These are phyloP conservation scores for Chaetothyriales sp. DNA, from an alignment of 2,329 filamentous ascomycete genomes.

Conservation along the genomic window DNA sequence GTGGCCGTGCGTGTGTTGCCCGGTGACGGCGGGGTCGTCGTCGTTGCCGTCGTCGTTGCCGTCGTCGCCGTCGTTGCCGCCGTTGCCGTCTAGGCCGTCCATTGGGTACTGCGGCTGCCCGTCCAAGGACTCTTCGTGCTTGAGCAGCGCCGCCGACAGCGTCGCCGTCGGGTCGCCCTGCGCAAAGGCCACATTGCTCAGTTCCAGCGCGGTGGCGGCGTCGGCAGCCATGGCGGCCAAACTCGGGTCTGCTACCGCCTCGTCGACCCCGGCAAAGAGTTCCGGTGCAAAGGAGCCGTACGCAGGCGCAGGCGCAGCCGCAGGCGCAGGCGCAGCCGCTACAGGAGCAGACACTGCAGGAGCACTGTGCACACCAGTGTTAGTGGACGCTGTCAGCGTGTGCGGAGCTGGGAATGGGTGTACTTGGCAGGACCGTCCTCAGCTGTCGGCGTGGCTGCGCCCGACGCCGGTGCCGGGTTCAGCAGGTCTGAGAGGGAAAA, in stretches of 20 bases:
- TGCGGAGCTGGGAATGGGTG: background rate
- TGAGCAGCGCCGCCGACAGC: background rate
- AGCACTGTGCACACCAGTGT: background rate
- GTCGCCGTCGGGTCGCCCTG: background rate
- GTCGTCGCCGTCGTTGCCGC: no score
- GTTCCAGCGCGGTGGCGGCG: conserved; percentile 9
- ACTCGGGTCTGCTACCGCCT: conserved; percentile 6
- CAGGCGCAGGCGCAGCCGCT: conserved; percentile 9
- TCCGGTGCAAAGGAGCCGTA: conserved; percentile 14
- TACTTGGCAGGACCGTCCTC: background rate
- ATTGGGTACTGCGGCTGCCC: background rate
- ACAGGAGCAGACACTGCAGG: background rate
- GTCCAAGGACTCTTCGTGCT: conserved; percentile 4
- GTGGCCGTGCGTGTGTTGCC: background rate
- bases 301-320: conserved; percentile 7
- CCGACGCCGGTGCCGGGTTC: conserved; percentile 7
- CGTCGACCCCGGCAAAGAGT: conserved; percentile 13
- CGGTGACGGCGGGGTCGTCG: background rate
- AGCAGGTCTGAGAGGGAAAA: conserved; percentile 9
- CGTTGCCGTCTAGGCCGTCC: conserved; percentile 3
- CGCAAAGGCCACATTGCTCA: conserved; percentile 1
- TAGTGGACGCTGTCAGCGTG: background rate
- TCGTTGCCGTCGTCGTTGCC: no score
- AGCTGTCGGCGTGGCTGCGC: background rate
- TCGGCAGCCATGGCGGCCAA: conserved; percentile 7